phyloP scores from a whole-genome alignment of 768 basidiomycete genomes.

The Lentinula raphanica region DNA sequence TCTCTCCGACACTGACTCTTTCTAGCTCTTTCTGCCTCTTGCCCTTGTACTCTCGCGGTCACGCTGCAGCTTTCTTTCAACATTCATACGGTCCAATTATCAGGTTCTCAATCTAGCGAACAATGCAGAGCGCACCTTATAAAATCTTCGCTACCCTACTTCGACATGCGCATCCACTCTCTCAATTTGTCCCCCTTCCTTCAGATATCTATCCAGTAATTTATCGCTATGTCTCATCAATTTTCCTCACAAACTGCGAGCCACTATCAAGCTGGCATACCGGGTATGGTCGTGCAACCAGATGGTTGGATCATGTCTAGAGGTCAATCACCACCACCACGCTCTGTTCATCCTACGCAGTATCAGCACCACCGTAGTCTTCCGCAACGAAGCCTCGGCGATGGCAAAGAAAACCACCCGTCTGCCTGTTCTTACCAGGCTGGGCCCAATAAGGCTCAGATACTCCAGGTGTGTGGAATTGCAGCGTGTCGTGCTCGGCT shows the following conservation, averaged over 20 bases:
- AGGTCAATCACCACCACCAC: not conserved
- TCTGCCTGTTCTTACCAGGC: not conserved
- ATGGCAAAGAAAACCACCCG: constrained; percentile 1
- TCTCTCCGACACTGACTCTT: not conserved
- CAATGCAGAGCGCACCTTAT: not conserved
- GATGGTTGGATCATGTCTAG: not conserved
- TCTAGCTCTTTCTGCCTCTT: not conserved
- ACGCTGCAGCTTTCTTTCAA: not conserved
- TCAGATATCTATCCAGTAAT: not conserved
- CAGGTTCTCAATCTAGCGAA: not conserved
- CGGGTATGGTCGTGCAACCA: not conserved
- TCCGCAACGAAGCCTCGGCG: not conserved
- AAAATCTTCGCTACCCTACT: not conserved
- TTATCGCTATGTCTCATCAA: not conserved
- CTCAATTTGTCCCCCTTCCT: not conserved
- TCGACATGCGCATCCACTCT: not conserved
- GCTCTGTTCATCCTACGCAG: not conserved
- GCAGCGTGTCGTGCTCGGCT: not conserved
- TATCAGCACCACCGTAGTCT: not conserved
- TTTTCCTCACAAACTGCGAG: not conserved
- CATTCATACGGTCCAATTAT: not conserved
- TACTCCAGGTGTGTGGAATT: not conserved
- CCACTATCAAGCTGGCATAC: not conserved
- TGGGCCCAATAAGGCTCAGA: not conserved
- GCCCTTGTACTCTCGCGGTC: not conserved